Base-by-base conservation (phyloP, 331 rosid genomes). In the Acacia pycnantha region DNA sequence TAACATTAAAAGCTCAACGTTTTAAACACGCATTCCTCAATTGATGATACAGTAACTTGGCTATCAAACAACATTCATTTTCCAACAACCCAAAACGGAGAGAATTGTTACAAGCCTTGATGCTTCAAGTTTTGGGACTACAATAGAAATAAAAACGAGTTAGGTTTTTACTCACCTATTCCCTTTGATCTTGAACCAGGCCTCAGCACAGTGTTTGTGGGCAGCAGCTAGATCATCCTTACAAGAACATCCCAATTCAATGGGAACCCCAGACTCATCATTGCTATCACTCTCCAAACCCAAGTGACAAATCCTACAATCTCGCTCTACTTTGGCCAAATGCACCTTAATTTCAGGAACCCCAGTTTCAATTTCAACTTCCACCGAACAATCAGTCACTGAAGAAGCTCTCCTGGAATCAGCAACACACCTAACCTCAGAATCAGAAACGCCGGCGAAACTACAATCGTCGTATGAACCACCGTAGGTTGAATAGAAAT, bases 111-210 rank as follows among this genome's bases (percentile, higher is more conserved):
- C 48, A 19, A 35, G 29, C 27, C 46, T 14, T 51, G 35, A 33
- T 50, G 33, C 53, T 16, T 15, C 51, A 50, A 82, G 29, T 71
- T 44, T 50, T 5, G 16, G 40, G 37, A 43, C 24, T 87, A 8
- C 78, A 93, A 51, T 21, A 7, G 2, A 6, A 16, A 51, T 0
- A 29, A 37, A 24, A 87, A 4, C 59, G 70, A 64, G 26, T 13
- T 5, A 8, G 48, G 48, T 37, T 68, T 75, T 77, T 90, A 65
- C 94, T 89, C n/a, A 92, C 97, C 89, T 87, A 76, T 92, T 91
- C 50, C 97, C 97, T 78, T 77, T 92, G 13, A 90, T 92, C 83
- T 89, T 92, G 86, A 92, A 92, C 97, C 97, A 92, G 62, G 91
- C 88, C 88, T 92, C 97, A 56, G 97, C 95, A 69, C 97, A 92